These are phyloP conservation scores for Melastoma candidum DNA, from an alignment of 441 rosid genomes.

Conservation along the genomic window DNA sequence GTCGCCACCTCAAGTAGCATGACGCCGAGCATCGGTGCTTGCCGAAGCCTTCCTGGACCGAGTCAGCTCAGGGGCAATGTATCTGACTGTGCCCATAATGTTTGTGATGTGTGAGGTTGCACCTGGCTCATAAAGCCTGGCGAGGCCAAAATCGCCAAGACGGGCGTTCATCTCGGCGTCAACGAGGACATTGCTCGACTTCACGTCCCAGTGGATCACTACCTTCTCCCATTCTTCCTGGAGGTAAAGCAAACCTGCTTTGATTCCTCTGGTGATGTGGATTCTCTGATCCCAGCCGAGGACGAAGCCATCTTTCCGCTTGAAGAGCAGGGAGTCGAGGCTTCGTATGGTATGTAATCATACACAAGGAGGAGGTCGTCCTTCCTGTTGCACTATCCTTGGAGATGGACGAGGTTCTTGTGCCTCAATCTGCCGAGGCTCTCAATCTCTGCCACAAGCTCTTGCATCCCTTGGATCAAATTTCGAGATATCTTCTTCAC, in stretches of 20 bases:
- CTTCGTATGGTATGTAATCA: slow-evolving; percentile 58
- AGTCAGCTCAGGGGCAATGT: slow-evolving; percentile 41
- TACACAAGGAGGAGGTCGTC: slow-evolving; percentile 54
- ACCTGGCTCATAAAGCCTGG: slow-evolving; percentile 38
- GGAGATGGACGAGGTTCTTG: slow-evolving; percentile 63
- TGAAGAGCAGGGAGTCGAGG: slow-evolving; percentile 42
- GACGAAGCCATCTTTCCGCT: slow-evolving; percentile 16
- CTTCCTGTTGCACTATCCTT: slow-evolving; percentile 68
- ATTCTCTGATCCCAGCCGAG: slow-evolving; percentile 50
- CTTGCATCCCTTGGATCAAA: slow-evolving; percentile 61
- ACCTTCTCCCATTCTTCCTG: slow-evolving; percentile 61
- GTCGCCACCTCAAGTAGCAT: slow-evolving; percentile 33
- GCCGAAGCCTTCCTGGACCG: slow-evolving; percentile 33
- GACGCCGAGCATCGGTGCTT: slow-evolving; percentile 37
- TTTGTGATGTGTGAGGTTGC: slow-evolving; percentile 27
- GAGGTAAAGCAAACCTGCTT: slow-evolving; percentile 49
- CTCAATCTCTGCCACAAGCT: slow-evolving; percentile 69
- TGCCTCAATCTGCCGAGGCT: slow-evolving; percentile 61
- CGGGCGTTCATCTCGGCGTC: slow-evolving; percentile 32
- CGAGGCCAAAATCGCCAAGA: slow-evolving; percentile 44
- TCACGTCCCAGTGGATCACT: slow-evolving; percentile 45
- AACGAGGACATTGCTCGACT: slow-evolving; percentile 39
- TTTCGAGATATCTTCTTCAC: slow-evolving; percentile 58
- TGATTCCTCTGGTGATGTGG: slow-evolving; percentile 42
- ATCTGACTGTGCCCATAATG: slow-evolving; percentile 38